A percentile compares a stretch with the other conserved stretches of the same genome.
Conservation (phyloP, 345 rosid genomes). For the Turnera subulata region DNA sequence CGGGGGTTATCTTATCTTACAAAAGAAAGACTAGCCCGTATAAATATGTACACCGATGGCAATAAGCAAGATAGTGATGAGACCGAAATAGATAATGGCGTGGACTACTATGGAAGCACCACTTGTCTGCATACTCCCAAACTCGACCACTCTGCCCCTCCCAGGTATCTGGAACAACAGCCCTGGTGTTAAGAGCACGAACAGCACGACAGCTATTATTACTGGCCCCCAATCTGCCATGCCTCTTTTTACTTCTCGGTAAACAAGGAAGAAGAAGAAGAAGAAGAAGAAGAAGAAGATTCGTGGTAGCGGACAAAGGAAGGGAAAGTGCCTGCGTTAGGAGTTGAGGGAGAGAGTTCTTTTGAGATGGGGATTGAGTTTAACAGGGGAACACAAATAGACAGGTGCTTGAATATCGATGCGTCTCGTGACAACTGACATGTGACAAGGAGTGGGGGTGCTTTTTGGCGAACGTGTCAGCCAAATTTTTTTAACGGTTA, state of each 20-base stretch:
- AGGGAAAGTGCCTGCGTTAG: not conserved
- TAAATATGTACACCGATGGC: constrained; percentile 54
- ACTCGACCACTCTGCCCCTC: constrained; percentile 38
- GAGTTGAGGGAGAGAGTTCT: not conserved
- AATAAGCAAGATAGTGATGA: constrained; percentile 53
- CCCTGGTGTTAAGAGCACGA: constrained; percentile 49
- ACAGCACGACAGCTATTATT: constrained; percentile 45
- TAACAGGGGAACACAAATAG: not conserved
- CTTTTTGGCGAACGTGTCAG: not conserved
- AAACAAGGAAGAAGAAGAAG: not conserved
- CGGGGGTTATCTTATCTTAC: no score
- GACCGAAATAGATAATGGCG: constrained; percentile 44
- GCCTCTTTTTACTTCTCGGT: not conserved
- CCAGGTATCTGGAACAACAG: constrained; percentile 55
- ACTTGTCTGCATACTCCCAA: constrained; percentile 55
- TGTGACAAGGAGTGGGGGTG: not conserved
- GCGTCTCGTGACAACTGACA: constrained; percentile 11
- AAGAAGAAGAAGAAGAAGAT: no score
- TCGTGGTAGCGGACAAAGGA: no score
- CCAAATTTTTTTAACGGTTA: not conserved
- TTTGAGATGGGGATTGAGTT: not conserved
- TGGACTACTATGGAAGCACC: constrained; percentile 50
- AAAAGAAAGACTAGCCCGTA: constrained; percentile 12
- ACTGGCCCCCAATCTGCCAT: constrained; percentile 66
- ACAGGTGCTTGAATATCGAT: constrained; percentile 3